These are phyloP conservation scores for Kwoniella dejecticola DNA, from an alignment of 768 basidiomycete genomes.

Conservation along the genomic window DNA sequence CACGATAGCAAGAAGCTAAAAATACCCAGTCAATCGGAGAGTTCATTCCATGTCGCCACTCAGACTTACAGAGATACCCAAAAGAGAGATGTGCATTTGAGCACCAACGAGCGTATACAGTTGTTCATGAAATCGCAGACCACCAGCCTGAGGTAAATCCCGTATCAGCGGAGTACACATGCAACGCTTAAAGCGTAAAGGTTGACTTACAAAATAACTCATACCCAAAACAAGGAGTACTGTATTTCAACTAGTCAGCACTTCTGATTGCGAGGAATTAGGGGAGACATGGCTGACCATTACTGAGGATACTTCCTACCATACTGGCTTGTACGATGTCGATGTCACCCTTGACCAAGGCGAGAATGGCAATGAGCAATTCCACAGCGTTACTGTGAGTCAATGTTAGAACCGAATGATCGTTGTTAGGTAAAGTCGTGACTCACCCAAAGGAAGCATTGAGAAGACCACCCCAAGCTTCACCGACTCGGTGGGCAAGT, in stretches of 20 bases:
- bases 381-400: constrained; percentile 61
- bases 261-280: not conserved
- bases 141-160: constrained; percentile 55
- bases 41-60: too few relatives aligned
- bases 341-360: constrained; percentile 57
- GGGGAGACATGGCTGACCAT: constrained; percentile 22
- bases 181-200: too few relatives aligned
- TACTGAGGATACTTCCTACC: constrained; percentile 61
- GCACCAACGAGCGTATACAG: constrained; percentile 62
- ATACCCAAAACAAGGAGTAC: constrained; percentile 55
- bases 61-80: constrained; percentile 50
- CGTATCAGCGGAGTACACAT: too few relatives aligned
- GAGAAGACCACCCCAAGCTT: constrained; percentile 59
- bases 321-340: constrained; percentile 63
- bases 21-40: not conserved
- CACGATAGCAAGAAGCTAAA: constrained; percentile 51
- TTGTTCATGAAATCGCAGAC: constrained; percentile 62
- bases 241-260: not conserved
- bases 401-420: not conserved
- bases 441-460: constrained; percentile 56
- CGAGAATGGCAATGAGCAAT: constrained; percentile 59
- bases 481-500: constrained; percentile 58
- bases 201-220: constrained; percentile 41
- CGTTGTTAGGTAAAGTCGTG: constrained; percentile 30
- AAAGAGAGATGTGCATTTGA: constrained; percentile 54